Conservation (phyloP, 306 rosid genomes). For the Betula pendula region DNA sequence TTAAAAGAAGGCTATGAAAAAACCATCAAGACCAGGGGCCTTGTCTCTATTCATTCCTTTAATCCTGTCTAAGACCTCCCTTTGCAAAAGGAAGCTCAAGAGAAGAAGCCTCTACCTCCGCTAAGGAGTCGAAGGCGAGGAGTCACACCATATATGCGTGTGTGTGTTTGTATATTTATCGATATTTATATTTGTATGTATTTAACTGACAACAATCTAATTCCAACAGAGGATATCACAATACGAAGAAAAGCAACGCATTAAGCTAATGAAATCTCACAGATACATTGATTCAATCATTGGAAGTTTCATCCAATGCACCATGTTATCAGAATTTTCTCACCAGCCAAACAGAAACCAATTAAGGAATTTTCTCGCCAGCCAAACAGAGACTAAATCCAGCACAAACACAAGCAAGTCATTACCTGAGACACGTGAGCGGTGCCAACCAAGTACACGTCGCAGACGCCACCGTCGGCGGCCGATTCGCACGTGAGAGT, state of each 20-base stretch:
- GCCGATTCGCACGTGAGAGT: slow-evolving; percentile 72
- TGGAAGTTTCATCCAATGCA: too few relatives aligned
- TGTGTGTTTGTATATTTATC: too few relatives aligned
- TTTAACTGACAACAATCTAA: neutral
- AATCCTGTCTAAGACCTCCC: too few relatives aligned
- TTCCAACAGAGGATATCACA: neutral
- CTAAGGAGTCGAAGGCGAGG: too few relatives aligned
- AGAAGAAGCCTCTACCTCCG: too few relatives aligned
- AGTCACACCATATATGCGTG: too few relatives aligned
- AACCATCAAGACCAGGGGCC: too few relatives aligned
- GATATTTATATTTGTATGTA: neutral
- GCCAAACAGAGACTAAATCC: slow-evolving; percentile 13
- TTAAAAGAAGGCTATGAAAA: too few relatives aligned
- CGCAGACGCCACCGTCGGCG: slow-evolving; percentile 64
- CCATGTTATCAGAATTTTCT: neutral
- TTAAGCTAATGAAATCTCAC: neutral
- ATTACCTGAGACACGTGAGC: slow-evolving; percentile 89
- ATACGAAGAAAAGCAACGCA: neutral
- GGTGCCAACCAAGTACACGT: slow-evolving; percentile 84
- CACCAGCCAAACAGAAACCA: neutral
- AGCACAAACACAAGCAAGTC: neutral
- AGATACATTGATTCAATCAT: neutral
- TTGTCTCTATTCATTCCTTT: too few relatives aligned
- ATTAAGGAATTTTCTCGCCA: neutral
- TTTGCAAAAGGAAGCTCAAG: too few relatives aligned